Conservation (phyloP, 1,139 yeast species). For the Geotrichum carabidarum region DNA sequence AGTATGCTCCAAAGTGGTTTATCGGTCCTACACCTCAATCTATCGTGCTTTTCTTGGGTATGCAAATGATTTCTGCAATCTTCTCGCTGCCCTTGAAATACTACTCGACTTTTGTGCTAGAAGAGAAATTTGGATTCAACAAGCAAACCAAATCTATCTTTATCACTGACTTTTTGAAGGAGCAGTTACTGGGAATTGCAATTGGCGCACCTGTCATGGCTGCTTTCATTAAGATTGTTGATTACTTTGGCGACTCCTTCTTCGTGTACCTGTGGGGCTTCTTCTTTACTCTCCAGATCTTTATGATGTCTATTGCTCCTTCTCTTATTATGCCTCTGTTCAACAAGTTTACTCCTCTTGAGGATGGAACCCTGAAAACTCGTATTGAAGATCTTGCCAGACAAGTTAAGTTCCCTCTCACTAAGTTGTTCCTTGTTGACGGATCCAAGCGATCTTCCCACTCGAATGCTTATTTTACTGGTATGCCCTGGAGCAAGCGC, state of each 20-base stretch:
- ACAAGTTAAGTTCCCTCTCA: conserved; percentile 75
- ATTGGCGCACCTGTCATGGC: conserved; percentile 72
- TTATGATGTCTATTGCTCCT: conserved; percentile 68
- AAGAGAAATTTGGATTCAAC: conserved; percentile 89
- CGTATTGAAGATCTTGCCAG: conserved; percentile 77
- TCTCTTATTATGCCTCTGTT: conserved; percentile 85
- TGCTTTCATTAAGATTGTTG: conserved; percentile 74
- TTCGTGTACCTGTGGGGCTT: conserved; percentile 73
- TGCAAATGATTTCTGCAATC: conserved; percentile 48
- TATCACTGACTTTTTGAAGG: conserved; percentile 65
- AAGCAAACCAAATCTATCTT: conserved; percentile 70
- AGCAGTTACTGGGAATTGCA: conserved; percentile 47
- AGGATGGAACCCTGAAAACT: conserved; percentile 79
- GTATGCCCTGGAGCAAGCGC: conserved; percentile 94
- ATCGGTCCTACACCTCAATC: conserved; percentile 47
- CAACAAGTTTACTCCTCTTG: conserved; percentile 84
- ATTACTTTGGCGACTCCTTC: conserved; percentile 71
- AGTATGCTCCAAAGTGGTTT: conserved; percentile 36
- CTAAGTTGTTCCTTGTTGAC: conserved; percentile 79
- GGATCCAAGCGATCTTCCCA: conserved; percentile 95
- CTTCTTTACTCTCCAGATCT: conserved; percentile 63
- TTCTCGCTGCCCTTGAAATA: conserved; percentile 60
- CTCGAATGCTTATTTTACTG: conserved; percentile 92
- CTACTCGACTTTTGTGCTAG: conserved; percentile 79
- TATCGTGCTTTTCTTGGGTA: conserved; percentile 53